phyloP scores from a whole-genome alignment of 495 filamentous ascomycete species.

The Wilcoxina mikolae region DNA sequence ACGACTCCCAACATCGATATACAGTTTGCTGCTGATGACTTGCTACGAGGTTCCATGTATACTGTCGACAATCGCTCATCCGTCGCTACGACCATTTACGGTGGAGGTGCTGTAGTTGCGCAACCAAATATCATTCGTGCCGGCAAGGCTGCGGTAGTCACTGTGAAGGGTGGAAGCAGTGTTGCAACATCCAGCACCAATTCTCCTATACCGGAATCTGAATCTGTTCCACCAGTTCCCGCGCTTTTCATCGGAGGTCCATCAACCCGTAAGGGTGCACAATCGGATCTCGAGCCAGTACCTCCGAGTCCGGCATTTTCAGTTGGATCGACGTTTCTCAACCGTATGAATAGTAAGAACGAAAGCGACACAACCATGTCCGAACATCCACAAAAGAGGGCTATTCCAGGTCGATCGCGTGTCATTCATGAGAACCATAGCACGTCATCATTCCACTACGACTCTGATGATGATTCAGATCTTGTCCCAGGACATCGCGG shows the following conservation, averaged over 20 bases:
- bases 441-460: constrained; percentile 18
- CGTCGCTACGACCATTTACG: constrained; percentile 84
- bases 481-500: constrained; percentile 19
- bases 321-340: constrained; percentile 50
- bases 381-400: not conserved
- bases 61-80: constrained; percentile 47
- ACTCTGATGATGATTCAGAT: constrained; percentile 21
- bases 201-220: constrained; percentile 22
- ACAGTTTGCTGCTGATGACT: constrained; percentile 27
- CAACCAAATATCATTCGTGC: constrained; percentile 74
- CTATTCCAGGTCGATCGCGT: constrained; percentile 9
- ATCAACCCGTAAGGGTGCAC: constrained; percentile 28
- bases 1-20: constrained; percentile 70
- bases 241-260: constrained; percentile 31
- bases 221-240: constrained; percentile 39
- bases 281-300: constrained; percentile 14
- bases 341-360: constrained; percentile 39
- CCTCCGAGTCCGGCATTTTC: constrained; percentile 43
- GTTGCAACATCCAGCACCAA: constrained; percentile 27
- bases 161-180: constrained; percentile 49
- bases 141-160: constrained; percentile 78
- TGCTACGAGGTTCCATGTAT: constrained; percentile 70
- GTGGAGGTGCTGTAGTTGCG: constrained; percentile 68
- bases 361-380: constrained; percentile 9
- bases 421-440: constrained; percentile 23